Base-by-base conservation (phyloP, 1,284 basidiomycete species). In the Volvariella volvacea region DNA sequence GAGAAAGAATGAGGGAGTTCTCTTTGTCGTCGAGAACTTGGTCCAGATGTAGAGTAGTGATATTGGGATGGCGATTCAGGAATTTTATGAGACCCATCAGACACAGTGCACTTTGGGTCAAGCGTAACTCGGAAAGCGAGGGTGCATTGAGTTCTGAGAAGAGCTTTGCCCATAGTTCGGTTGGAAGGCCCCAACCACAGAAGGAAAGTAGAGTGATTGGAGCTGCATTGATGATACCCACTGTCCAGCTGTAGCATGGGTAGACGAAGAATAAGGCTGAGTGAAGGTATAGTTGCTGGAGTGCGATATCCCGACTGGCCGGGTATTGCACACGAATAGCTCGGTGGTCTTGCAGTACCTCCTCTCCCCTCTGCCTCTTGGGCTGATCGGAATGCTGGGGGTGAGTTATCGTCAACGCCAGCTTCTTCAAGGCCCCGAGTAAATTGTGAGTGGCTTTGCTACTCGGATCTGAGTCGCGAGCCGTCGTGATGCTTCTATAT, bases 111-210 rank as follows among this genome's bases (percentile, higher is more conserved):
- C 41, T 42, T 20, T 43, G 39, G 7, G 43, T 45, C 20, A 50
- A 49, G 10, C 41, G 25, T 9, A 52, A 34, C 9, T 25, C 22
- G 8, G 21, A 42, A 16, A 52, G 47, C 4, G 41, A 17, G 2
- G 51, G 47, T 8, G 49, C 22, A 30, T 38, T 22, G 33, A 52
- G 25, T 25, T 28, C 44, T 31, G 10, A 44, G 43, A 16, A 52
- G 45, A 16, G n/a, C 19, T 36, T 20, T 20, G 6, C 19, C 34
- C 34, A 36, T 6, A 16, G n/a, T n/a, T 36, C 34, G 34, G 7
- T 7, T 7, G 34, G 19, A 8, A 36, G 8, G 6, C 34, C 34
- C 34, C 14, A 16, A n/a, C 7, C n/a, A 20, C 34, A 15, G 19
- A 15, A 36, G n/a, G n/a, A 15, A 6, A 7, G 19, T 6, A 20